A percentile compares a stretch with the other conserved stretches of the same genome.
These are phyloP conservation scores for Termitomyces sp. DNA, from an alignment of 768 basidiomycete genomes.

Conservation along the genomic window DNA sequence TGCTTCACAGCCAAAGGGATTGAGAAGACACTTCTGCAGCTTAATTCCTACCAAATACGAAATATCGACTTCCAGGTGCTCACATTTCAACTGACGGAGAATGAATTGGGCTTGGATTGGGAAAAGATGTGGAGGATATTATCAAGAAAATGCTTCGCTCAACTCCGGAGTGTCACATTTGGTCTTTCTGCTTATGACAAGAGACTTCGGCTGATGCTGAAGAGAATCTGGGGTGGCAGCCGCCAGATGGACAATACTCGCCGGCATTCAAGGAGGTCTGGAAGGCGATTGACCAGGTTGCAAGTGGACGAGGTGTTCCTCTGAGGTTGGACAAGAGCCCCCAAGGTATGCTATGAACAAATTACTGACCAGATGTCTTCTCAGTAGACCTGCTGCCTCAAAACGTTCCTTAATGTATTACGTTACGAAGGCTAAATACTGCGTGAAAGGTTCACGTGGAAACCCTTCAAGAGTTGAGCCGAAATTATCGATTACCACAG, in stretches of 20 bases:
- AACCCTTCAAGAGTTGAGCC: not conserved
- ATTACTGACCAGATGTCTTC: not conserved
- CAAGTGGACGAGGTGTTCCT: constrained; percentile 11
- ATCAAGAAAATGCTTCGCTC: constrained; percentile 7
- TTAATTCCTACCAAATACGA: constrained; percentile 11
- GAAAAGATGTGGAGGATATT: constrained; percentile 12
- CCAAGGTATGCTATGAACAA: not conserved
- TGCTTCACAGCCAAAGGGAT: constrained; percentile 12
- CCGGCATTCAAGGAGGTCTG: constrained; percentile 9
- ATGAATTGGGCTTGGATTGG: constrained; percentile 13
- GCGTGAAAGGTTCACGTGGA: not conserved
- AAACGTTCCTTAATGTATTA: not conserved
- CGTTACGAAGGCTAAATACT: not conserved
- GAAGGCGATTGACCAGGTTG: constrained; percentile 8
- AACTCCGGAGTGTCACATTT: constrained; percentile 8
- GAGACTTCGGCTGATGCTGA: constrained; percentile 8
- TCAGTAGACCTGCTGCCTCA: not conserved
- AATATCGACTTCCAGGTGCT: constrained; percentile 10
- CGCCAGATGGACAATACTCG: constrained; percentile 1
- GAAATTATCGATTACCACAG: constrained; percentile 1
- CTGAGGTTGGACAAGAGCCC: not conserved
- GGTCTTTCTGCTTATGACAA: constrained; percentile 11
- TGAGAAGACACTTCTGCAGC: constrained; percentile 13
- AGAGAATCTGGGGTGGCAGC: constrained; percentile 9
- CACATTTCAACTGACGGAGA: constrained; percentile 8